Percentiles rank a stretch among this genome's conserved stretches.
Conservation (phyloP, 2,329 filamentous ascomycete species). For the Botrytis deweyae region DNA sequence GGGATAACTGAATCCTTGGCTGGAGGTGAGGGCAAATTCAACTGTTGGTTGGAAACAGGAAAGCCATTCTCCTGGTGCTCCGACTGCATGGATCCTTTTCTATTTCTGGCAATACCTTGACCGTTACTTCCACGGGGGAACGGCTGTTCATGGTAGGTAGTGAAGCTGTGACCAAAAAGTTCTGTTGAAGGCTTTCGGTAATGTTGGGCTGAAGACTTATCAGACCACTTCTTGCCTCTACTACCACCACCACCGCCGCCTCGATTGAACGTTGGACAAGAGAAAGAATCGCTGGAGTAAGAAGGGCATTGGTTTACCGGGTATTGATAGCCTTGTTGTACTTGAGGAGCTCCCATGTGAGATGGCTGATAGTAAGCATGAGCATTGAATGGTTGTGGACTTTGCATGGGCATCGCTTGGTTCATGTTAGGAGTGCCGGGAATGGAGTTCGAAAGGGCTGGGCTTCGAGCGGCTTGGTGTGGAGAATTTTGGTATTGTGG, state of each 20-base stretch:
- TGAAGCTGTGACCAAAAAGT: conserved; percentile 32
- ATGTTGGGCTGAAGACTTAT: conserved; percentile 35
- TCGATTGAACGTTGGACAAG: conserved; percentile 20
- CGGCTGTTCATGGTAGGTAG: conserved; percentile 27
- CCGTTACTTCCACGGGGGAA: conserved; percentile 29
- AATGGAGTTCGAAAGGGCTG: conserved; percentile 63
- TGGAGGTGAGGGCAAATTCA: conserved; percentile 11
- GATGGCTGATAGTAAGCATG: conserved; percentile 39
- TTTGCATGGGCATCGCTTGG: conserved; percentile 63
- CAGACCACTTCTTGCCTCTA: conserved; percentile 29
- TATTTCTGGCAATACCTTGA: conserved; percentile 28
- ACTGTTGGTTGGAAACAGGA: conserved; percentile 26
- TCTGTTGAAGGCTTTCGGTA: conserved; percentile 33
- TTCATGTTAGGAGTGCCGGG: conserved; percentile 70
- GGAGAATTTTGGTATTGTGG: conserved; percentile 62
- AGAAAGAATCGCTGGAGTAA: conserved; percentile 26
- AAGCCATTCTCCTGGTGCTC: conserved; percentile 29
- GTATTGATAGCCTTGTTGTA: conserved; percentile 43
- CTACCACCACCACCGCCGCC: conserved; percentile 19
- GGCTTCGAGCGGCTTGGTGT: conserved; percentile 62
- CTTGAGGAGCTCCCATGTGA: conserved; percentile 47
- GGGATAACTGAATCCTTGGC: conserved; percentile 18
- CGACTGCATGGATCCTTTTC: conserved; percentile 26
- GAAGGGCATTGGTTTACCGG: conserved; percentile 39
- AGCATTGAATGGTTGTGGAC: conserved; percentile 48